These are phyloP conservation scores for Stereum hirsutum DNA, from an alignment of 1,284 basidiomycete genomes.

Conservation along the genomic window DNA sequence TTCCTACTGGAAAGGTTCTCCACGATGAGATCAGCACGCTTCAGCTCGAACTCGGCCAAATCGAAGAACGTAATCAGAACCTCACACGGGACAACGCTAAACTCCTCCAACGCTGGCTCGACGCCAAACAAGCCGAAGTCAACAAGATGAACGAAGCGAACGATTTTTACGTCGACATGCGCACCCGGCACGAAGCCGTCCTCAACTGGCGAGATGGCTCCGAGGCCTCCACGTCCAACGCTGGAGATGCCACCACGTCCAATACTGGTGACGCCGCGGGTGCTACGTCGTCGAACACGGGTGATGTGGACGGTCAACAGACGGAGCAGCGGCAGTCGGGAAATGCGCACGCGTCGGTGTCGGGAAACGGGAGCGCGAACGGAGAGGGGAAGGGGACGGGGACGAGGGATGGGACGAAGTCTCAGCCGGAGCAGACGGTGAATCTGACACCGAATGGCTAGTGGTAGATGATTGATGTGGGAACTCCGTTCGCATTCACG, in stretches of 20 bases:
- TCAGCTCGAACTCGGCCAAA: slow-evolving; percentile 83
- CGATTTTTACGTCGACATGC: slow-evolving; percentile 76
- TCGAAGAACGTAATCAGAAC: slow-evolving; percentile 79
- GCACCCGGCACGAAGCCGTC: slow-evolving; percentile 52
- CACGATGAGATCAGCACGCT: slow-evolving; percentile 92
- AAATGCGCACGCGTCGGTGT: slow-evolving; percentile 25
- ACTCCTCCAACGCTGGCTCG: slow-evolving; percentile 90
- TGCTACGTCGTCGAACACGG: no score
- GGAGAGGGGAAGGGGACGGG: slow-evolving; percentile 36
- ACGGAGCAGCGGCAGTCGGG: no score
- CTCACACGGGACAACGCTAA: slow-evolving; percentile 91
- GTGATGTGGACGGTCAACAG: no score
- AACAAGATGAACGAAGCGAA: slow-evolving; percentile 94
- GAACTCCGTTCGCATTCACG: neutral
- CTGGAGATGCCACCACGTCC: slow-evolving; percentile 13
- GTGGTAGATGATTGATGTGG: slow-evolving; percentile 43
- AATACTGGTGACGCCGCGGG: slow-evolving; percentile 15
- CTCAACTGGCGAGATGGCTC: slow-evolving; percentile 44
- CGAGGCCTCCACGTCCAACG: slow-evolving; percentile 12
- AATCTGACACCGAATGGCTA: slow-evolving; percentile 84
- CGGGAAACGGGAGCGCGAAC: slow-evolving; percentile 65
- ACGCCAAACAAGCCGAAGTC: slow-evolving; percentile 88
- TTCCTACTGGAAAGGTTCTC: slow-evolving; percentile 57
- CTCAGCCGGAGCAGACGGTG: slow-evolving; percentile 54
- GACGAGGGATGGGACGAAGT: slow-evolving; percentile 67